Percentiles rank a stretch among this genome's conserved stretches.
These are phyloP conservation scores for Backusella mclennaniae DNA, from an alignment of 192 early-diverging fungal genomes.

Conservation along the genomic window DNA sequence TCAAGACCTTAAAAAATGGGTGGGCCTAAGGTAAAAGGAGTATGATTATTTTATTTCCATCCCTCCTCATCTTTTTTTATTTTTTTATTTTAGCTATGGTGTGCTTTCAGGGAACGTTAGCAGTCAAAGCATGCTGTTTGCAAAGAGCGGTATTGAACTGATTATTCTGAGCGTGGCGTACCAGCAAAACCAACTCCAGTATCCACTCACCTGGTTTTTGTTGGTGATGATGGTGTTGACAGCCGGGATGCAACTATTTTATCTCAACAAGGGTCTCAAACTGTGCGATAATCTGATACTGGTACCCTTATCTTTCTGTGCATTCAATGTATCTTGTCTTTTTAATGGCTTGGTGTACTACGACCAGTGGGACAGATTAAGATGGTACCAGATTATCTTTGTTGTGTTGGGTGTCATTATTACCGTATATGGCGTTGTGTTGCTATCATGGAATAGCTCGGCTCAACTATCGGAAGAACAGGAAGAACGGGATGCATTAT, in stretches of 20 bases:
- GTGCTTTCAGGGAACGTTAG: conserved; percentile 67
- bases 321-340: conserved; percentile 70
- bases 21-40: conserved; percentile 30
- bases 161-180: conserved; percentile 56
- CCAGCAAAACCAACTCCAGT: conserved; percentile 65
- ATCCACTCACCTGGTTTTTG: conserved; percentile 67
- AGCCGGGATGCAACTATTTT: conserved; percentile 63
- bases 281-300: conserved; percentile 74
- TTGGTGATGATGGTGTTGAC: conserved; percentile 53
- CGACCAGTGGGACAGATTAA: conserved; percentile 63
- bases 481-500: background rate
- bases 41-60: background rate
- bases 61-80: background rate
- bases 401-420: conserved; percentile 65
- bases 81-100: conserved; percentile 44
- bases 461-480: background rate
- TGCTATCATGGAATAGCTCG: conserved; percentile 53
- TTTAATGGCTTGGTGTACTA: conserved; percentile 80
- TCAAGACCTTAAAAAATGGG: conserved; percentile 21
- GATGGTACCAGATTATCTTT: conserved; percentile 57
- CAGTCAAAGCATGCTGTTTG: conserved; percentile 72
- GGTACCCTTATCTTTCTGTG: conserved; percentile 72
- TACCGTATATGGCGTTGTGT: conserved; percentile 61
- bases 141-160: conserved; percentile 76
- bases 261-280: conserved; percentile 70